phyloP scores from a whole-genome alignment of 345 rosid species.

The Acer yangbiense region DNA sequence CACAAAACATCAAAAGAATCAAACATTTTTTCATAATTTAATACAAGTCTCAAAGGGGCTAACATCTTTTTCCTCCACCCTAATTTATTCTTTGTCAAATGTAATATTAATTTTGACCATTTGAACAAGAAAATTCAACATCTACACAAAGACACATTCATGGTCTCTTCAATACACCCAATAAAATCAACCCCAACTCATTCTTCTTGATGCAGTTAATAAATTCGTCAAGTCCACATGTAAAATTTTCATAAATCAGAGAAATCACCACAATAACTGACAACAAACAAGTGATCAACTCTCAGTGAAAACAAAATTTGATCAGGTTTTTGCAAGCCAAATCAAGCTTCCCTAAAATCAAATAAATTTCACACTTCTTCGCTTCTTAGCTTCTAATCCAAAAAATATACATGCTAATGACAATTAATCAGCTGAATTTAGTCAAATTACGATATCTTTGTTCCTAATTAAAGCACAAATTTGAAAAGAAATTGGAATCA shows the following conservation, averaged over 20 bases:
- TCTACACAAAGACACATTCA: not conserved
- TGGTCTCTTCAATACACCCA: not conserved
- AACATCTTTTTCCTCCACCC: not conserved
- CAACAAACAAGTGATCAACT: not conserved
- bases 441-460: not conserved
- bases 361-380: not conserved
- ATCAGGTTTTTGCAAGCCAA: not conserved
- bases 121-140: not conserved
- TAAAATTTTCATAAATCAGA: not conserved
- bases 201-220: not conserved
- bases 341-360: not conserved
- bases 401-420: not conserved
- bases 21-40: not conserved
- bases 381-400: not conserved
- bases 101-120: not conserved
- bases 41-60: not conserved
- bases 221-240: not conserved
- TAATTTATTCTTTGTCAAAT: not conserved
- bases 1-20: slow-evolving; percentile 2
- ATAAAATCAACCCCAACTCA: not conserved
- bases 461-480: not conserved
- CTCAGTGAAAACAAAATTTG: not conserved
- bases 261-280: not conserved
- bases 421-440: not conserved
- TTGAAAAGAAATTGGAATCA: not conserved